phyloP scores from a whole-genome alignment of 192 early-diverging fungal genomes.

The Coemansia sp. region DNA sequence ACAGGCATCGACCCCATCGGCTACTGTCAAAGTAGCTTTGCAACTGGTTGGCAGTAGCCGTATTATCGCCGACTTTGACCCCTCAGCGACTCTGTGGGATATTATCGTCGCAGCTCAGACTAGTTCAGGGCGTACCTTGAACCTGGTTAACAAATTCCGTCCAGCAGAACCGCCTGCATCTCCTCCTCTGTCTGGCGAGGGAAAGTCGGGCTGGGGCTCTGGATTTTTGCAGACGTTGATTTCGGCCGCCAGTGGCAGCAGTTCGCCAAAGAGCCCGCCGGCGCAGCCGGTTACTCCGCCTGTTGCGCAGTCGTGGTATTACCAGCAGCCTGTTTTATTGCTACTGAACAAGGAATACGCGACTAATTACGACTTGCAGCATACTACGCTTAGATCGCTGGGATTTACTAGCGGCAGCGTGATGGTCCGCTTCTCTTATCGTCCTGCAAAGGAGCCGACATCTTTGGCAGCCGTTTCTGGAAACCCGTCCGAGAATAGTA shows the following conservation, averaged over 20 bases:
- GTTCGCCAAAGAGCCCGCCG: conserved; percentile 7
- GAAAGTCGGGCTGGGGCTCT: neutral
- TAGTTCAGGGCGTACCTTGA: conserved; percentile 25
- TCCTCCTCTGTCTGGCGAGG: neutral
- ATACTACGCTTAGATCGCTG: conserved; percentile 69
- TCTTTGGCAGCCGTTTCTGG: conserved; percentile 22
- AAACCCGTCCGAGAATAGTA: neutral
- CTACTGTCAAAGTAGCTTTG: conserved; percentile 66
- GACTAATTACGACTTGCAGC: conserved; percentile 62
- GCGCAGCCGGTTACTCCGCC: neutral
- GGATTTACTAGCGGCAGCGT: conserved; percentile 73
- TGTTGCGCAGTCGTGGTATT: conserved; percentile 4
- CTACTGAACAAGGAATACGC: conserved; percentile 60
- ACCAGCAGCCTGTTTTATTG: conserved; percentile 41
- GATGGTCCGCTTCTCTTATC: conserved; percentile 72
- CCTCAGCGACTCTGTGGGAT: conserved; percentile 70
- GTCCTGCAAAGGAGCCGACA: conserved; percentile 36
- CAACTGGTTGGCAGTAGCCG: conserved; percentile 74
- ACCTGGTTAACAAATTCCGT: conserved; percentile 25
- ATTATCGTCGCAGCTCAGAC: conserved; percentile 27
- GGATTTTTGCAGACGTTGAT: conserved; percentile 9
- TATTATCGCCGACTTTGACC: conserved; percentile 65
- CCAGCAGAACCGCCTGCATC: neutral
- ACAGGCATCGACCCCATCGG: neutral
- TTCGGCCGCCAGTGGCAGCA: neutral